Conservation (phyloP, 1,139 yeast genomes). For the Pichia sp. region DNA sequence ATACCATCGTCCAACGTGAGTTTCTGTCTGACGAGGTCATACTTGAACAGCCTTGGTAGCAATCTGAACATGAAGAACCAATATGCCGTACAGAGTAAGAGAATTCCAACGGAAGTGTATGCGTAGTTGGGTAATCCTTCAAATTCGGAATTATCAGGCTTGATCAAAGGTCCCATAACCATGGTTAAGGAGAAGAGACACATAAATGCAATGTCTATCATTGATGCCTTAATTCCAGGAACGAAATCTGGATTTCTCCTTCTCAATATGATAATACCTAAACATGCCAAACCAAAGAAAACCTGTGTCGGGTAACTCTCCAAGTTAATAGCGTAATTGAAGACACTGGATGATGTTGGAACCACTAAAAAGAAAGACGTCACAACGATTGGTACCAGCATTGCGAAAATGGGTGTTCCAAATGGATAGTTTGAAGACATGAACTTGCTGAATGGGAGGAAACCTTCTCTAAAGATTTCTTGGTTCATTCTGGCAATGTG, state of each 20-base stretch:
- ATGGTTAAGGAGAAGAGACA: conserved; percentile 35
- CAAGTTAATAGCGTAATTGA: conserved; percentile 47
- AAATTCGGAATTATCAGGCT: conserved; percentile 29
- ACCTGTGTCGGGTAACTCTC: conserved; percentile 51
- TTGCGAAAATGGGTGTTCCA: conserved; percentile 46
- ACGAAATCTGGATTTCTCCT: conserved; percentile 34
- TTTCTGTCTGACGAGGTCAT: conserved; percentile 33
- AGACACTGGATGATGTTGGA: conserved; percentile 32
- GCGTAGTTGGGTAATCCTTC: conserved; percentile 33
- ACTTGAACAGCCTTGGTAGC: conserved; percentile 36
- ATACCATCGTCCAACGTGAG: conserved; percentile 41
- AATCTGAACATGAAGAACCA: conserved; percentile 41
- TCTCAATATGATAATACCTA: conserved; percentile 45
- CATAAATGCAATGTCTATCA: conserved; percentile 35
- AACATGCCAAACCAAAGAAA: conserved; percentile 40
- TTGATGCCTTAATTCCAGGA: conserved; percentile 42
- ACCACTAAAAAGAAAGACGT: conserved; percentile 27
- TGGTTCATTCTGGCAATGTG: conserved; percentile 53
- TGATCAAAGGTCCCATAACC: conserved; percentile 38
- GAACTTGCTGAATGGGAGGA: conserved; percentile 42
- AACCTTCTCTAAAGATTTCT: conserved; percentile 56
- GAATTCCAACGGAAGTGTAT: conserved; percentile 21
- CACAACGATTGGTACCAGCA: conserved; percentile 27
- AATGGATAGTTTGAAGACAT: conserved; percentile 54
- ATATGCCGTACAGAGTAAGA: conserved; percentile 33